Conservation (phyloP, 176 grass and related monocot species). For the Hyparrhenia diplandra region DNA sequence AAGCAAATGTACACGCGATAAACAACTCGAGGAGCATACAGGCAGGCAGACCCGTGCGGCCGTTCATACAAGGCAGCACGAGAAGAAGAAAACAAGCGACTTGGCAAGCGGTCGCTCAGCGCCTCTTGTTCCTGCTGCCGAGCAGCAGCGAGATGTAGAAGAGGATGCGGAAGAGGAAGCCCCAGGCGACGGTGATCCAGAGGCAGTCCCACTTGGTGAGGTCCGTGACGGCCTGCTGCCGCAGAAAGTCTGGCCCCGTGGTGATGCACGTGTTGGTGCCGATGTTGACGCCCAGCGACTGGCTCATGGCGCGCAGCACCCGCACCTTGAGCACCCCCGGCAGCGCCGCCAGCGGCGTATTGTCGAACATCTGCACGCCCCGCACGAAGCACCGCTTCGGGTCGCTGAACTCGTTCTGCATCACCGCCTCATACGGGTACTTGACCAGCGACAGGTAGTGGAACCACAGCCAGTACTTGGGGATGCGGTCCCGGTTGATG, state of each 20-base stretch:
- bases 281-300: conserved; percentile 59
- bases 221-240: conserved; percentile 73
- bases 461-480: conserved; percentile 92
- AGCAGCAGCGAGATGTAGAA: conserved; percentile 80
- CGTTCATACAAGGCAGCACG: too few species aligned
- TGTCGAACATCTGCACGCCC: conserved; percentile 97
- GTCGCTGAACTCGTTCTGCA: conserved; percentile 94
- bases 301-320: conserved; percentile 63
- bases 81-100: background rate
- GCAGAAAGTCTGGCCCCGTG: conserved; percentile 58
- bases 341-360: conserved; percentile 62
- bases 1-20: background rate
- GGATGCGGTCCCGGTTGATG: conserved; percentile 81
- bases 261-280: conserved; percentile 69
- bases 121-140: conserved; percentile 91
- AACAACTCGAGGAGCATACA: background rate
- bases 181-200: conserved; percentile 86
- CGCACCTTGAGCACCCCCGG: conserved; percentile 57
- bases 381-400: conserved; percentile 63
- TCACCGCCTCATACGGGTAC: conserved; percentile 96
- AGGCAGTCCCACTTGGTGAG: conserved; percentile 96
- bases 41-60: too few species aligned
- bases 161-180: conserved; percentile 79
- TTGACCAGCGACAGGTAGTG: conserved; percentile 97
- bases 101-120: background rate